phyloP scores from a whole-genome alignment of 305 asterid species.

The Fraxinus albicans region DNA sequence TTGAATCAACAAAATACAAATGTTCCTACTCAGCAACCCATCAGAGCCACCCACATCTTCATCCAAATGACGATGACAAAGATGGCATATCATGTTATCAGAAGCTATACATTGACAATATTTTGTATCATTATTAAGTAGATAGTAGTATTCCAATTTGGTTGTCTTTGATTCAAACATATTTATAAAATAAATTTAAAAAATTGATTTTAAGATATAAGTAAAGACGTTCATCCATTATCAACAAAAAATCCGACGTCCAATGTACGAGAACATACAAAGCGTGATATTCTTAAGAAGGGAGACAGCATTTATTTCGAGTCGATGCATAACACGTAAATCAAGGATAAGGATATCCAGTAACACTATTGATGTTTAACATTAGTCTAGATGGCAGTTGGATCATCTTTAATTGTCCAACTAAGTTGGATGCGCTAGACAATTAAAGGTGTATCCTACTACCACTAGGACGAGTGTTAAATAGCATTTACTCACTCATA shows the following conservation, averaged over 20 bases:
- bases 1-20: constrained; percentile 4
- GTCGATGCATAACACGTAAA: not conserved
- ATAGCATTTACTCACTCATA: too few relatives aligned
- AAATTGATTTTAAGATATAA: not conserved
- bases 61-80: not conserved
- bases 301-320: not conserved
- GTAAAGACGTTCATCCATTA: not conserved
- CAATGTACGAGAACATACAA: not conserved
- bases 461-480: too few relatives aligned
- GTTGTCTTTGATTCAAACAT: not conserved
- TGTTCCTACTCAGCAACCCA: constrained; percentile 17
- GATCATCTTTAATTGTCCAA: not conserved
- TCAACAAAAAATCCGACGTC: too few relatives aligned
- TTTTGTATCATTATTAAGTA: not conserved
- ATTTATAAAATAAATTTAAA: not conserved
- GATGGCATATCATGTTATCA: not conserved
- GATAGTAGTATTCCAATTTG: not conserved
- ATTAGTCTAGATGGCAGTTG: not conserved
- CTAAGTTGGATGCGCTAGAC: too few relatives aligned
- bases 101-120: not conserved
- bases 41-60: constrained; percentile 5
- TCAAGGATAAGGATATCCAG: not conserved
- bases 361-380: not conserved
- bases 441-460: too few relatives aligned
- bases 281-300: not conserved